These are phyloP conservation scores for Colletotrichum aenigma DNA, from an alignment of 2,329 filamentous ascomycete genomes.

Conservation along the genomic window DNA sequence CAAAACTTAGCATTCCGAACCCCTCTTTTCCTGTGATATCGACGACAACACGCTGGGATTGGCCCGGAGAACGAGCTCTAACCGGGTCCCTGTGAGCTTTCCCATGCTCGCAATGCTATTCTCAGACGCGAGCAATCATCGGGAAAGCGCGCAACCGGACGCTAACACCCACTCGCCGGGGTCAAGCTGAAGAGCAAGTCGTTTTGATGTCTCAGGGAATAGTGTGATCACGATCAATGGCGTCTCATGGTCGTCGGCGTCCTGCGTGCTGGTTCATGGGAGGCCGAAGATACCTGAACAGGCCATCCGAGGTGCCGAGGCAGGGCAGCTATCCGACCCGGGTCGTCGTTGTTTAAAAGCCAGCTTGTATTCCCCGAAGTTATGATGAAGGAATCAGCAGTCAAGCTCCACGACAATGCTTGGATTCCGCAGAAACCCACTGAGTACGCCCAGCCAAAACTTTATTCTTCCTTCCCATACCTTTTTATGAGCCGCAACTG, in stretches of 20 bases:
- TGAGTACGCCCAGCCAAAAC: neutral
- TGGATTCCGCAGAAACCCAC: conserved; percentile 17
- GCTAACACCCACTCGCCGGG: neutral
- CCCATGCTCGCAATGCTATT: neutral
- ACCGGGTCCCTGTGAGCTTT: neutral
- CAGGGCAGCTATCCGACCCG: too few relatives aligned
- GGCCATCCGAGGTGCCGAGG: neutral
- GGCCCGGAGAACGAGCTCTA: neutral
- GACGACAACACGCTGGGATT: neutral
- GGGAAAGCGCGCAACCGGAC: neutral
- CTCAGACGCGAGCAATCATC: neutral
- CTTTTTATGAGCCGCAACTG: neutral
- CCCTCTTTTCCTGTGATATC: neutral
- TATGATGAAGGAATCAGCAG: neutral
- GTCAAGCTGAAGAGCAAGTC: neutral
- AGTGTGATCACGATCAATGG: neutral
- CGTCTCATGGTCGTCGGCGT: neutral
- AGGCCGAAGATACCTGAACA: neutral
- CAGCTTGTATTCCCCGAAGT: neutral
- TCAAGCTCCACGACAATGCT: neutral
- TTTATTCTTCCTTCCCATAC: neutral
- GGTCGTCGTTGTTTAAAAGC: neutral
- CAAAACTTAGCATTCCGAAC: neutral
- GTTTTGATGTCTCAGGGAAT: neutral
- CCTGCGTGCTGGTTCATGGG: neutral